These are phyloP conservation scores for Smittium mucronatum DNA, from an alignment of 371 early-diverging fungal genomes.

Conservation along the genomic window DNA sequence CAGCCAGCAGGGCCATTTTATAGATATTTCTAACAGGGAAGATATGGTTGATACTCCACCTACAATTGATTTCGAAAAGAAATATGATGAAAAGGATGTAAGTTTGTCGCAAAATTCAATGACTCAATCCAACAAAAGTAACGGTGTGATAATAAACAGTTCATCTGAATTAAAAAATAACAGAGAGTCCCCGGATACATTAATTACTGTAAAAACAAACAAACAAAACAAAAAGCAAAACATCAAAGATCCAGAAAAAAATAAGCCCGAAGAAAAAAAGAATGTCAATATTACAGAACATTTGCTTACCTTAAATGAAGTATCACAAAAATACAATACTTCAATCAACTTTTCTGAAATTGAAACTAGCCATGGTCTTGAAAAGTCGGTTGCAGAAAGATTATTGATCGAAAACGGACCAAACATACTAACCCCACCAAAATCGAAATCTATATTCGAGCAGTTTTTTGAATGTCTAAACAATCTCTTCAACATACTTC, in stretches of 20 bases:
- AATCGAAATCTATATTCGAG: constrained; percentile 52
- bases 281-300: constrained; percentile 50
- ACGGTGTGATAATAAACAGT: too few species aligned
- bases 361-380: constrained; percentile 54
- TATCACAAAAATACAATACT: constrained; percentile 44
- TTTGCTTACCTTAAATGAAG: constrained; percentile 49
- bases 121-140: too few species aligned
- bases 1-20: too few species aligned
- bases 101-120: too few species aligned
- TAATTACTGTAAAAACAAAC: too few species aligned
- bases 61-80: too few species aligned
- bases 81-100: too few species aligned
- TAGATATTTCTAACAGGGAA: too few species aligned
- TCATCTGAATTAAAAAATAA: too few species aligned
- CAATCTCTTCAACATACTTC: constrained; percentile 71
- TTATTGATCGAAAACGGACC: constrained; percentile 57
- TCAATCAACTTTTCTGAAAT: constrained; percentile 44
- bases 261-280: constrained; percentile 19
- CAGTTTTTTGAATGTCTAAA: constrained; percentile 57
- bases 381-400: constrained; percentile 42
- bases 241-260: background rate
- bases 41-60: too few species aligned
- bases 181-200: too few species aligned
- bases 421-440: constrained; percentile 78
- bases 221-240: background rate